phyloP scores from a whole-genome alignment of 139 green algal species.

The Diplosphaera chodatii region DNA sequence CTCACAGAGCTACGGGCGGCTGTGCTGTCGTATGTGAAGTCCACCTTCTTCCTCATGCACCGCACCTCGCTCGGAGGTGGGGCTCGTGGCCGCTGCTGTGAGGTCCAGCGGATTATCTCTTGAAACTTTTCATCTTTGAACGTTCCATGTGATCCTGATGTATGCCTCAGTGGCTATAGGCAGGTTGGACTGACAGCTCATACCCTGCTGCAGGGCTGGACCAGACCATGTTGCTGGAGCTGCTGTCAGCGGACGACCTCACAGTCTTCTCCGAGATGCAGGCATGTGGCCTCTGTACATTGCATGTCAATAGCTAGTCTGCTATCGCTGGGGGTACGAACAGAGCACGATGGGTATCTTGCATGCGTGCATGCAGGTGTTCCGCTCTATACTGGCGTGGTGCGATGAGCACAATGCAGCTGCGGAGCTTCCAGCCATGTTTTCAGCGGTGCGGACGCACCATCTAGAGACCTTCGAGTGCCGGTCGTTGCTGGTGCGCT shows the following conservation, averaged over 20 bases:
- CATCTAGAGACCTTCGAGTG: neutral
- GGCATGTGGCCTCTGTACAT: no score
- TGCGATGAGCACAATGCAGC: neutral
- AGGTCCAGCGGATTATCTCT: no score
- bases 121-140: no score
- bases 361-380: no score
- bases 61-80: neutral
- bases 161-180: no score
- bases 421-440: neutral
- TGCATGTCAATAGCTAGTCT: no score
- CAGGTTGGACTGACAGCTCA: no score
- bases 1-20: neutral
- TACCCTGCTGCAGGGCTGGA: neutral
- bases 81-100: no score
- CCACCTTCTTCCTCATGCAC: slow-evolving; percentile 1
- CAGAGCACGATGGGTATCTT: no score
- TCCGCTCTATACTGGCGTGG: neutral
- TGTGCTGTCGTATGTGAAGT: neutral
- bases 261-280: neutral
- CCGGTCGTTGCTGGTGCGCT: neutral
- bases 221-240: neutral
- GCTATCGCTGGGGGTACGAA: no score
- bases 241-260: neutral
- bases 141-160: no score
- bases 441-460: neutral